phyloP scores from a whole-genome alignment of 371 early-diverging fungal species.

The Mucor plumbeus region DNA sequence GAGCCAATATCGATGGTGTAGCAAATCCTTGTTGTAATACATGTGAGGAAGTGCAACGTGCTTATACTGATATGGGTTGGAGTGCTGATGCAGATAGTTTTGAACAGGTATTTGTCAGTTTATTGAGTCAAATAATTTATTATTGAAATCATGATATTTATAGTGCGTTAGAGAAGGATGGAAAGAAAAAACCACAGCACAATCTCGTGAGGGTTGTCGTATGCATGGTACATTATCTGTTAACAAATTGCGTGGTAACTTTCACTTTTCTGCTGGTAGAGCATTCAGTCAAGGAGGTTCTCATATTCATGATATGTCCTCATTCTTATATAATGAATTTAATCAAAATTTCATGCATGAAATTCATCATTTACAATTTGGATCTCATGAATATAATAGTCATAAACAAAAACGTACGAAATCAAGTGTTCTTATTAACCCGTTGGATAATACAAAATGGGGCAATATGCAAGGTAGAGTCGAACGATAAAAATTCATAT shows the following conservation, averaged over 20 bases:
- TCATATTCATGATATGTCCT: conserved; percentile 68
- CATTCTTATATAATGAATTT: conserved; percentile 46
- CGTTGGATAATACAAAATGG: conserved; percentile 75
- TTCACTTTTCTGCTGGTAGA: conserved; percentile 93
- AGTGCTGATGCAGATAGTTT: conserved; percentile 73
- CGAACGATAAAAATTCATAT: neutral
- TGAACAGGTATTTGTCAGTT: conserved; percentile 65
- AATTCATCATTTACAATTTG: conserved; percentile 86
- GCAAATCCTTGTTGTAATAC: conserved; percentile 86
- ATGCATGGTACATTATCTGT: conserved; percentile 83
- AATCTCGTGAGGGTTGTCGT: conserved; percentile 89
- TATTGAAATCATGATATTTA: neutral
- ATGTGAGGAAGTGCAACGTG: conserved; percentile 87
- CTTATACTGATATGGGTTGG: conserved; percentile 85
- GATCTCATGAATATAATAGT: conserved; percentile 49
- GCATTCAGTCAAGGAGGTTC: conserved; percentile 72
- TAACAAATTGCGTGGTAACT: conserved; percentile 89
- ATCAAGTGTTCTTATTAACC: conserved; percentile 65
- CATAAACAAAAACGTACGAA: conserved; percentile 43
- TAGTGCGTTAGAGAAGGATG: conserved; percentile 88
- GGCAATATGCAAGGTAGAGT: conserved; percentile 43
- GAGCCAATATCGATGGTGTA: conserved; percentile 63
- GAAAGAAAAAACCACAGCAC: conserved; percentile 71
- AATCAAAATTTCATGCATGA: conserved; percentile 78
- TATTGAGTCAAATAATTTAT: neutral